Conservation (phyloP, 192 early-diverging fungal genomes). For the Lunasporangiospora selenospora region DNA sequence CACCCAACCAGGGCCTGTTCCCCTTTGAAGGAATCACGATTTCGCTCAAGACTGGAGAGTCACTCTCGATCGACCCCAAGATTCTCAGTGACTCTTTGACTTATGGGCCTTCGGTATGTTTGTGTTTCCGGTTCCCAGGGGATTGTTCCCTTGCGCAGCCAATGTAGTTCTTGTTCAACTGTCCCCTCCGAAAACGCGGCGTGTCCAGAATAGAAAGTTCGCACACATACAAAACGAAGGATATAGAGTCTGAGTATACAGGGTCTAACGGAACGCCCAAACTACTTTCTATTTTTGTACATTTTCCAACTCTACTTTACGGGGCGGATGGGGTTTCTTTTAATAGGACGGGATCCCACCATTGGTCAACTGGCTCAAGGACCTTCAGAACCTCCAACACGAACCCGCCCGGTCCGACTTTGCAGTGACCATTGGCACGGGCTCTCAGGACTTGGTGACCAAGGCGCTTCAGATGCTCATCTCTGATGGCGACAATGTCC, state of each 20-base stretch:
- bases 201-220: no score
- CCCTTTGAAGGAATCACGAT: conserved; percentile 64
- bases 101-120: conserved; percentile 64
- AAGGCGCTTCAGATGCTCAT: conserved; percentile 65
- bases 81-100: conserved; percentile 62
- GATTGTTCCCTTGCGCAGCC: no score
- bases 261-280: no score
- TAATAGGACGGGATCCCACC: conserved; percentile 55
- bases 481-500: conserved; percentile 50
- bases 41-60: conserved; percentile 61
- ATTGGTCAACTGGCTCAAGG: conserved; percentile 52
- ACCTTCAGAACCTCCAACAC: conserved; percentile 56
- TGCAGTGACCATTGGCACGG: conserved; percentile 52
- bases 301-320: no score
- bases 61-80: conserved; percentile 62
- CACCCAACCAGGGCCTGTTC: conserved; percentile 71
- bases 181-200: no score
- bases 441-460: conserved; percentile 62
- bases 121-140: background rate
- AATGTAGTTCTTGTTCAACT: no score
- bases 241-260: no score
- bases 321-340: no score
- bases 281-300: background rate
- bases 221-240: no score
- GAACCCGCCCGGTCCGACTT: conserved; percentile 50